A percentile compares a stretch with the other conserved stretches of the same genome.
Conservation (phyloP, 2,329 filamentous ascomycete species). For the Fusarium luffae region DNA sequence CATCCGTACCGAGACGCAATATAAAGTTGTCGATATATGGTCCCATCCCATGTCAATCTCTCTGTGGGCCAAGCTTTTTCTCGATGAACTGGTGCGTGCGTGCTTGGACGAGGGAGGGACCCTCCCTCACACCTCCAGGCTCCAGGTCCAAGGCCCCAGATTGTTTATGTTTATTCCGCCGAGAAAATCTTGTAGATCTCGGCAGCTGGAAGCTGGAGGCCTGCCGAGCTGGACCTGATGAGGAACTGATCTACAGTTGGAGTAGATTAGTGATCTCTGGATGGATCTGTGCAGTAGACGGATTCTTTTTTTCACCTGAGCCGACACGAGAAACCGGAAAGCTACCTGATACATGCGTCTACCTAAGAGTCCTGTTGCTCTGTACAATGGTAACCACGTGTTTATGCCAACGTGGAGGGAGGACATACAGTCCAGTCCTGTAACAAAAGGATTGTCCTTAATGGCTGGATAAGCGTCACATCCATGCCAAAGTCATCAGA, state of each 20-base stretch:
- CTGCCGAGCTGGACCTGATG: constrained; percentile 22
- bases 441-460: not conserved
- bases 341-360: not conserved
- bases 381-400: constrained; percentile 20
- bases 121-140: constrained; percentile 1
- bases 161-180: constrained; percentile 26
- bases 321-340: constrained; percentile 13
- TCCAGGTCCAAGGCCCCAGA: constrained; percentile 25
- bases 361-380: not conserved
- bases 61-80: constrained; percentile 8
- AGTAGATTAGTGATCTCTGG: constrained; percentile 21
- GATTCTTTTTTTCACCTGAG: not conserved
- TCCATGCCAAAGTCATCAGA: not conserved
- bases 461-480: not conserved
- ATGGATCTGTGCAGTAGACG: constrained; percentile 26
- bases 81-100: constrained; percentile 1
- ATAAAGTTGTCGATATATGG: not conserved
- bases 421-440: not conserved
- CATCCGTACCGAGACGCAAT: not conserved
- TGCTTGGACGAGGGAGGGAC: not conserved
- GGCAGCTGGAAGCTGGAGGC: constrained; percentile 26
- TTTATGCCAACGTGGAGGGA: constrained; percentile 3
- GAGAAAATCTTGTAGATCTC: constrained; percentile 32
- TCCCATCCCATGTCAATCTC: not conserved
- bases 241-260: constrained; percentile 31